Percentiles rank a stretch among this genome's conserved stretches.
Evolutionary conservation across 2,329 filamentous ascomycete genomes (phyloP).

Genomic region (Talaromyces sp.): DNA sequence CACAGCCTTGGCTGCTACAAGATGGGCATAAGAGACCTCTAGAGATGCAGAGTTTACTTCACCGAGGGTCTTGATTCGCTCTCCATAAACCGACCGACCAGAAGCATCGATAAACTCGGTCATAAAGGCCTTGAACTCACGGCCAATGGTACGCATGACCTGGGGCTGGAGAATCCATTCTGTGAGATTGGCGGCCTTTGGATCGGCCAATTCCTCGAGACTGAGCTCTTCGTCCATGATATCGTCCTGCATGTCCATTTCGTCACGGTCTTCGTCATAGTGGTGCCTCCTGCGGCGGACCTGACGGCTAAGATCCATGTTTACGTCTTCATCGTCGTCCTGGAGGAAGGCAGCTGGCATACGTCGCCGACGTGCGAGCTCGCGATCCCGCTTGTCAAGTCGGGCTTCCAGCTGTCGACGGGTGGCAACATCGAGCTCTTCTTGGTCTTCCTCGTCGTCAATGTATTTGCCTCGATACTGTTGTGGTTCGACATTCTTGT

Average conservation of each 20-base stretch:
- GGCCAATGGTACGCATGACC: conserved; percentile 87
- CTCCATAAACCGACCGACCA: conserved; percentile 89
- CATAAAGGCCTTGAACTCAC: conserved; percentile 95
- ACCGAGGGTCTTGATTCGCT: conserved; percentile 89
- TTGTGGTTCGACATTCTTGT: conserved; percentile 34
- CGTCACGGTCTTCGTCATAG: conserved; percentile 92
- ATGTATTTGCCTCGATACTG: conserved; percentile 57
- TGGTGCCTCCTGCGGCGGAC: conserved; percentile 78
- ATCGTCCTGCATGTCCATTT: conserved; percentile 81
- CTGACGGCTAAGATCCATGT: conserved; percentile 80
- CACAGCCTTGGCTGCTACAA: conserved; percentile 85
- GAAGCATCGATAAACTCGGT: conserved; percentile 91
- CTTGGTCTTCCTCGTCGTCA: conserved; percentile 62
- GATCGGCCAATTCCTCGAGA: conserved; percentile 82
- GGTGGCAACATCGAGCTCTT: conserved; percentile 54
- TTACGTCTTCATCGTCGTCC: conserved; percentile 77
- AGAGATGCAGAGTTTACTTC: conserved; percentile 95
- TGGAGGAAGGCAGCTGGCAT: conserved; percentile 62
- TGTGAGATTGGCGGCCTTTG: conserved; percentile 87
- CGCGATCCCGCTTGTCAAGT: conserved; percentile 59
- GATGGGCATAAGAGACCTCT: conserved; percentile 91
- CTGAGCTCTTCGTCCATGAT: conserved; percentile 96
- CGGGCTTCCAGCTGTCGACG: conserved; percentile 59
- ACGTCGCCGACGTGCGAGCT: conserved; percentile 53
- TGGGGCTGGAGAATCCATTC: conserved; percentile 91